Percentiles rank a stretch among this genome's conserved stretches.
These are phyloP conservation scores for Pseudocercospora eumusae DNA, from an alignment of 2,329 filamentous ascomycete genomes.

Conservation along the genomic window DNA sequence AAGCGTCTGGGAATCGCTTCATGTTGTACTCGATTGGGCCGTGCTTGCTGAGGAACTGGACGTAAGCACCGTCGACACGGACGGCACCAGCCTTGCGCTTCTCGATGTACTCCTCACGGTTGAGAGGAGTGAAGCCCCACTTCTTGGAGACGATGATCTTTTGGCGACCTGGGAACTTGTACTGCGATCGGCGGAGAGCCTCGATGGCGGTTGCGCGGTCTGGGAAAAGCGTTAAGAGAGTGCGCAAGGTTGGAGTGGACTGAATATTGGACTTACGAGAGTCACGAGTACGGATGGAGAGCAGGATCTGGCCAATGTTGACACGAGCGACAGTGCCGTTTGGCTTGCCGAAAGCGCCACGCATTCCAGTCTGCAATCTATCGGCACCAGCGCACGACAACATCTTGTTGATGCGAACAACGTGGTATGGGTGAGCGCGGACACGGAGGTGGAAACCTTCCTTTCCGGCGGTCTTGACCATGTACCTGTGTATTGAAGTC, in stretches of 20 bases:
- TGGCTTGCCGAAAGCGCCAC: constrained; percentile 99
- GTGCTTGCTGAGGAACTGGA: constrained; percentile 97
- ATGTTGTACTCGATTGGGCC: constrained; percentile 85
- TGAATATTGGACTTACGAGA: constrained; percentile 61
- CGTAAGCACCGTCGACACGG: constrained; percentile 98
- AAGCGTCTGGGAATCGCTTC: constrained; percentile 91
- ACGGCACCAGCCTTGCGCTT: constrained; percentile 91
- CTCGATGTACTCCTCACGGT: constrained; percentile 95
- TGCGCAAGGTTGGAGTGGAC: background rate
- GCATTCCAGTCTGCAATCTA: constrained; percentile 99
- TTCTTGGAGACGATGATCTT: constrained; percentile 99
- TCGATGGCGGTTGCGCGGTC: constrained; percentile 92
- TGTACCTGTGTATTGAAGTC: constrained; percentile 53
- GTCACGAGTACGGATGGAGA: constrained; percentile 97
- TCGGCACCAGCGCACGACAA: constrained; percentile 99
- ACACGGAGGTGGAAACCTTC: constrained; percentile 71
- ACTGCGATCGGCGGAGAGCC: constrained; percentile 98
- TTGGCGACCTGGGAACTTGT: constrained; percentile 99
- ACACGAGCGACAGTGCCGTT: constrained; percentile 98
- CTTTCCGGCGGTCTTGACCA: constrained; percentile 69
- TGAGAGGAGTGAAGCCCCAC: constrained; percentile 99
- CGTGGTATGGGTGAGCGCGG: constrained; percentile 97
- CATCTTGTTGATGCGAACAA: constrained; percentile 99
- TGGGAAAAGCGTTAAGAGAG: constrained; percentile 40
- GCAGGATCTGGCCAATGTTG: constrained; percentile 99